A percentile compares a stretch with the other conserved stretches of the same genome.
phyloP scores from a whole-genome alignment of 257 asterid genomes.

The Misopates orontium region DNA sequence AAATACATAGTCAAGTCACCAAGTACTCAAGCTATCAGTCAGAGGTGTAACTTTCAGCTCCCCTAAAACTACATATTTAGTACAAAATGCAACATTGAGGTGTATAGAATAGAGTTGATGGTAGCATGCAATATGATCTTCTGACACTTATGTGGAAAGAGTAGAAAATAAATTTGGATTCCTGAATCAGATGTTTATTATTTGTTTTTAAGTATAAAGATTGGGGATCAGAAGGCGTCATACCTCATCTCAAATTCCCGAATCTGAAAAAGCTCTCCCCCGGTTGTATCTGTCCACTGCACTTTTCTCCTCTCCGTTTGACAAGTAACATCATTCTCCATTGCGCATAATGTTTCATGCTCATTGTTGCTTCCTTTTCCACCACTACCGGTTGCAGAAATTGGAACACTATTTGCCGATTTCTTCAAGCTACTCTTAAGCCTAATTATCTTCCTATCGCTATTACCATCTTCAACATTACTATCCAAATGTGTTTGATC shows the following conservation, averaged over 20 bases:
- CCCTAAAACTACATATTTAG: conserved; percentile 1
- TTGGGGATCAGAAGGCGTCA: conserved; percentile 22
- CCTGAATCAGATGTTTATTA: conserved; percentile 1
- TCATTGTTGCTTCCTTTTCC: conserved; percentile 28
- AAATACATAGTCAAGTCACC: conserved; percentile 1
- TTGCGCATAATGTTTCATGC: conserved; percentile 33
- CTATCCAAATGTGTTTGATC: conserved; percentile 34
- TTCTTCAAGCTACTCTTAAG: conserved; percentile 84
- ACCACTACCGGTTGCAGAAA: conserved; percentile 30
- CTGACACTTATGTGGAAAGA: not conserved
- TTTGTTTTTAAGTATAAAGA: conserved; percentile 1
- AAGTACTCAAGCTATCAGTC: conserved; percentile 2
- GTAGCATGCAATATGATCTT: conserved; percentile 7
- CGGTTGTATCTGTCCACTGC: conserved; percentile 85
- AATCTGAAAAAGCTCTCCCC: conserved; percentile 86
- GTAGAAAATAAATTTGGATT: not conserved
- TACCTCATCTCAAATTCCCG: conserved; percentile 97
- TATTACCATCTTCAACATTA: conserved; percentile 36
- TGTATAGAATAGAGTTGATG: not conserved
- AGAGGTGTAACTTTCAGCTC: conserved; percentile 6
- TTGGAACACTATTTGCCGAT: conserved; percentile 31
- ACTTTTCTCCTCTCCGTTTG: conserved; percentile 70
- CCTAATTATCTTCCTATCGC: conserved; percentile 35
- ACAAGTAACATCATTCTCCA: conserved; percentile 35
- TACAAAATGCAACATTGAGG: conserved; percentile 8